Conservation (phyloP, 192 early-diverging fungal genomes). For the Cetraspora pellucida region DNA sequence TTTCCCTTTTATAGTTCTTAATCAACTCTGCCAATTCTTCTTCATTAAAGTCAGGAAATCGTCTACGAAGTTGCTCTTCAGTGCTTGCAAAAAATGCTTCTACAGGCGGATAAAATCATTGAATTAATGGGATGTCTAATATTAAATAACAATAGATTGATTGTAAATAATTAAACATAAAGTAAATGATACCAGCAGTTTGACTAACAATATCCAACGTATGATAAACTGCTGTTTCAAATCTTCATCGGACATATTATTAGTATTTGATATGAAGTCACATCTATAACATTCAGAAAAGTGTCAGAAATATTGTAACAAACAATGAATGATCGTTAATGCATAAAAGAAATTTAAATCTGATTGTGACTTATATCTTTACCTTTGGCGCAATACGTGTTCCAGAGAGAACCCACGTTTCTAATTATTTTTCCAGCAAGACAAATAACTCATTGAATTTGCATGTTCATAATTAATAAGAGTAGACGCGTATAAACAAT, state of each 20-base stretch:
- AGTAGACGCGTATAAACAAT: background rate
- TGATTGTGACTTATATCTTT: background rate
- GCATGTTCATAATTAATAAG: background rate
- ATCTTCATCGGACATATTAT: slow-evolving; percentile 25
- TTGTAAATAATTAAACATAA: background rate
- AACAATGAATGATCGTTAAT: background rate
- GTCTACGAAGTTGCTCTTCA: background rate
- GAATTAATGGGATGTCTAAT: slow-evolving; percentile 2
- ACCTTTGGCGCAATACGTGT: background rate
- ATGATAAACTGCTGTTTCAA: slow-evolving; percentile 8
- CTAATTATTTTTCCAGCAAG: slow-evolving; percentile 11
- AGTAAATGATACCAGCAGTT: background rate
- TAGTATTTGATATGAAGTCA: slow-evolving; percentile 16
- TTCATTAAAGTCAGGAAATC: background rate
- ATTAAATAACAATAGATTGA: background rate
- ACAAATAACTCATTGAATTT: slow-evolving; percentile 6
- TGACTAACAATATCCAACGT: slow-evolving; percentile 1
- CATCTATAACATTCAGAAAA: background rate
- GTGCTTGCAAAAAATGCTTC: slow-evolving; percentile 20
- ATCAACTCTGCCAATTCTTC: slow-evolving; percentile 5
- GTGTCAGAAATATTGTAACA: background rate
- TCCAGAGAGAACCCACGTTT: background rate
- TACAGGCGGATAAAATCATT: slow-evolving; percentile 11
- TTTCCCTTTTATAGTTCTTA: slow-evolving; percentile 9
- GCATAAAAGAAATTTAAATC: background rate